Percentiles rank a stretch among this genome's conserved stretches.
Conservation (phyloP, 2,329 filamentous ascomycete genomes). For the Colletotrichum ledebouriae region DNA sequence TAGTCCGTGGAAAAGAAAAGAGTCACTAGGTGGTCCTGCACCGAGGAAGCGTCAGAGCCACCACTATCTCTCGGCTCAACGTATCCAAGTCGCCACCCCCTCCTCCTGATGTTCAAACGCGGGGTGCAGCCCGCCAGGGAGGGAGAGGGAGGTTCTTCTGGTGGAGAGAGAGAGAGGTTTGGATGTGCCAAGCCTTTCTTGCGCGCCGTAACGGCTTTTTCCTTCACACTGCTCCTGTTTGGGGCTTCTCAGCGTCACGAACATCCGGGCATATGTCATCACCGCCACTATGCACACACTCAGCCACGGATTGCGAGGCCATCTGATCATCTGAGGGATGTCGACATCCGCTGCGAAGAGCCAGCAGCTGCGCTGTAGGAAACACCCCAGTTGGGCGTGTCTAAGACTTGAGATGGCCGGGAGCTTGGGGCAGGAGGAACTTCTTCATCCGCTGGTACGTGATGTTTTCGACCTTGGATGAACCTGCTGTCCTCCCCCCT, state of each 20-base stretch:
- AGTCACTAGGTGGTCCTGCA: not conserved
- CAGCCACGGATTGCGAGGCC: slow-evolving; percentile 26
- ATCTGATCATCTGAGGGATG: not conserved
- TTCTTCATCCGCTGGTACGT: slow-evolving; percentile 6
- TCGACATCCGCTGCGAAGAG: not conserved
- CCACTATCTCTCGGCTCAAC: not conserved
- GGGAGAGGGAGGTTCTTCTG: not conserved
- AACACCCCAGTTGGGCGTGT: not conserved
- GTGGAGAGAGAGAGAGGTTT: not conserved
- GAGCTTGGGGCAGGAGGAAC: slow-evolving; percentile 31
- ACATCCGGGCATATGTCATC: not conserved
- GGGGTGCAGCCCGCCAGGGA: slow-evolving; percentile 30
- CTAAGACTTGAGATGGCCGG: slow-evolving; percentile 28
- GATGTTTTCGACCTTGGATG: slow-evolving; percentile 28
- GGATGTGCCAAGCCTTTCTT: not conserved
- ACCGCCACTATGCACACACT: slow-evolving; percentile 27
- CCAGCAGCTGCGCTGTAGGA: not conserved
- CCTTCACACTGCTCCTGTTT: slow-evolving; percentile 12
- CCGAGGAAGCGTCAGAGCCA: not conserved
- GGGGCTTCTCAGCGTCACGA: slow-evolving; percentile 28
- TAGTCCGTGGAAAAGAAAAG: not conserved
- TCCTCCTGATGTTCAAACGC: slow-evolving; percentile 23
- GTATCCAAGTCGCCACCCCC: not conserved
- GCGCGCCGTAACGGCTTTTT: not conserved
- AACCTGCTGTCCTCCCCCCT: slow-evolving; percentile 7